These are phyloP conservation scores for Ganoderma lingzhi DNA, from an alignment of 1,284 basidiomycete genomes.

Conservation along the genomic window DNA sequence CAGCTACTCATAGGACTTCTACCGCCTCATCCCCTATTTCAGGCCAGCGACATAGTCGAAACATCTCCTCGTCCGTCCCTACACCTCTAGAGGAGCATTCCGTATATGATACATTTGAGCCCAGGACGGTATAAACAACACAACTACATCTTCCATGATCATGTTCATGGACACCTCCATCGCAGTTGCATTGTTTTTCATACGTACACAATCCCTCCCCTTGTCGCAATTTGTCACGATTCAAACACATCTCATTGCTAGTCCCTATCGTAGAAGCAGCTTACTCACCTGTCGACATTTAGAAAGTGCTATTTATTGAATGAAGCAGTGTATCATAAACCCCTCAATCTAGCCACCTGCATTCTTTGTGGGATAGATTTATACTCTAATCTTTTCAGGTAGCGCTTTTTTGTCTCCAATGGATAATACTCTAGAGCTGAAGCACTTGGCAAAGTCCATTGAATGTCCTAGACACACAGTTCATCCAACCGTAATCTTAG, in stretches of 20 bases:
- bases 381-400: too few species aligned
- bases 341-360: too few species aligned
- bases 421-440: too few species aligned
- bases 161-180: neutral
- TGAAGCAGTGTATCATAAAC: neutral
- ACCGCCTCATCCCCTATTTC: conserved; percentile 32
- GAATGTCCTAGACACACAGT: too few species aligned
- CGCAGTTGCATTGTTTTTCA: neutral
- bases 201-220: neutral
- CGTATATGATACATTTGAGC: conserved; percentile 14
- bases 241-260: neutral
- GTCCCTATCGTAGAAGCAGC: neutral
- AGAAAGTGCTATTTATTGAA: neutral
- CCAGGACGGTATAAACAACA: conserved; percentile 19
- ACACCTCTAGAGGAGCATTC: conserved; percentile 33
- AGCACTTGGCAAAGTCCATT: too few species aligned
- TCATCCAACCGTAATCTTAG: too few species aligned
- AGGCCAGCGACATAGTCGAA: conserved; percentile 31
- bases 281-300: neutral
- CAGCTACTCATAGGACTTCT: conserved; percentile 29
- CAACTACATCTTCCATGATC: neutral
- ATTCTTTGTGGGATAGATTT: too few species aligned
- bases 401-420: too few species aligned
- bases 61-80: conserved; percentile 33
- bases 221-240: neutral